Percentiles rank a stretch among this genome's conserved stretches.
phyloP scores from a whole-genome alignment of 805 yeast genomes.

The Tetrapisispora nanseiensis region DNA sequence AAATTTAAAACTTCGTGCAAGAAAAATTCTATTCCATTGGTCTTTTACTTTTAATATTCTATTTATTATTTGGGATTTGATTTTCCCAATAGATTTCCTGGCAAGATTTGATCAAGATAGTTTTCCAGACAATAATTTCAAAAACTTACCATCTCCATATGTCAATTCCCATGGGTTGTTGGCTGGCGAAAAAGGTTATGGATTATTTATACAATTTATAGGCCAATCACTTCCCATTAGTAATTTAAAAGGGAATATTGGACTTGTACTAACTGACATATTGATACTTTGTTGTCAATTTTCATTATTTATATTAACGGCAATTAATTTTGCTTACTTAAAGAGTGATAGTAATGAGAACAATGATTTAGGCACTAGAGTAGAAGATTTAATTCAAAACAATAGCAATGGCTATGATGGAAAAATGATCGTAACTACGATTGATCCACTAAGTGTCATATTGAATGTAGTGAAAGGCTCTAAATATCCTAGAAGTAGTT shows the following conservation, averaged over 20 bases:
- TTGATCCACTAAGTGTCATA: slow-evolving; percentile 28
- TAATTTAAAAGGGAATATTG: slow-evolving; percentile 27
- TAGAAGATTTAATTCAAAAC: slow-evolving; percentile 8
- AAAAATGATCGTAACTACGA: slow-evolving; percentile 27
- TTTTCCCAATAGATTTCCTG: slow-evolving; percentile 30
- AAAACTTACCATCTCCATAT: slow-evolving; percentile 26
- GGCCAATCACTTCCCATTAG: slow-evolving; percentile 37
- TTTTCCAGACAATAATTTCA: slow-evolving; percentile 14
- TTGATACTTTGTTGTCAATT: slow-evolving; percentile 21
- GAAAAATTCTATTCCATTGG: slow-evolving; percentile 19
- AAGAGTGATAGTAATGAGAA: slow-evolving; percentile 10
- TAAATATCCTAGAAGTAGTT: not conserved
- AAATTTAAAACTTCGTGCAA: slow-evolving; percentile 13
- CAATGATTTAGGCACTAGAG: slow-evolving; percentile 3
- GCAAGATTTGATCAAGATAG: slow-evolving; percentile 26
- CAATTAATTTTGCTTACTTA: slow-evolving; percentile 19
- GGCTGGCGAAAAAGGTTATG: slow-evolving; percentile 31
- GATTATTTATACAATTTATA: slow-evolving; percentile 34
- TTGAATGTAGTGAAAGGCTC: slow-evolving; percentile 9
- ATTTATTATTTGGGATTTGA: slow-evolving; percentile 11
- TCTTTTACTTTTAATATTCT: slow-evolving; percentile 18
- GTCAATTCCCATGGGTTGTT: slow-evolving; percentile 17
- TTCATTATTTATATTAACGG: slow-evolving; percentile 18
- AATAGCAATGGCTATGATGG: slow-evolving; percentile 41
- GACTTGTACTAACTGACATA: slow-evolving; percentile 20